Evolutionary conservation across 768 basidiomycete genomes (phyloP).

Genomic region (Mycena amicta): DNA sequence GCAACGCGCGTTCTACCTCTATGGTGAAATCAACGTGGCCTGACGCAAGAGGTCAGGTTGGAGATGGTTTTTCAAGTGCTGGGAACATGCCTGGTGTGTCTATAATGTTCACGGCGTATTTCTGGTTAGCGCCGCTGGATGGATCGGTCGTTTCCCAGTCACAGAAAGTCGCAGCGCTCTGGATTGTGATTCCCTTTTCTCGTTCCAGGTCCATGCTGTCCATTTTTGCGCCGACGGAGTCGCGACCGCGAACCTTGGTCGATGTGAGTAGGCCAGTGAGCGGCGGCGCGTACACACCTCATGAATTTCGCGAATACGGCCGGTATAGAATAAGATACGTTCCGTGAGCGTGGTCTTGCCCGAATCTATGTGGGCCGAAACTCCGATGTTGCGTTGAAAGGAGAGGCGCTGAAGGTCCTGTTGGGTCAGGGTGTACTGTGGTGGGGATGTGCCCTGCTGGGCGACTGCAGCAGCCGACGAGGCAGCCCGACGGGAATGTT

Average conservation of each 20-base stretch:
- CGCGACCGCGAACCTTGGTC: constrained; percentile 82
- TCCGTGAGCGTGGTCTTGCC: constrained; percentile 99
- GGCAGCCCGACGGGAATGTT: constrained; percentile 19
- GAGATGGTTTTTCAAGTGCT: not conserved
- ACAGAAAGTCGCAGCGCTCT: constrained; percentile 97
- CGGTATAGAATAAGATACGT: constrained; percentile 94
- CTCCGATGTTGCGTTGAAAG: constrained; percentile 92
- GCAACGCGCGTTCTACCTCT: constrained; percentile 94
- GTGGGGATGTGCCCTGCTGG: constrained; percentile 27
- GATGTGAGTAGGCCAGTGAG: not conserved
- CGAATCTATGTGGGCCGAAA: constrained; percentile 93
- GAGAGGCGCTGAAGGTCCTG: constrained; percentile 66
- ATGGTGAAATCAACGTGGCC: constrained; percentile 99
- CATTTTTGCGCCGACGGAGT: constrained; percentile 99
- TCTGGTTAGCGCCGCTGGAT: constrained; percentile 62
- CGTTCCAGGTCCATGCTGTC: constrained; percentile 99
- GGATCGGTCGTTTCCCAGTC: constrained; percentile 85
- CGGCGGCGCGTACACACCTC: constrained; percentile 60
- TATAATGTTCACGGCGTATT: constrained; percentile 96
- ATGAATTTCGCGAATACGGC: constrained; percentile 93
- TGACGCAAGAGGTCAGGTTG: constrained; percentile 29
- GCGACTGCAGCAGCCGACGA: constrained; percentile 19
- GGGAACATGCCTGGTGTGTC: constrained; percentile 83
- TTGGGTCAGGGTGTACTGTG: constrained; percentile 55
- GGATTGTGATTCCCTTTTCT: constrained; percentile 99